A percentile compares a stretch with the other conserved stretches of the same genome.
Evolutionary conservation across 805 yeast genomes (phyloP).

Genomic region (Trichomonascus vanleenenianus): DNA sequence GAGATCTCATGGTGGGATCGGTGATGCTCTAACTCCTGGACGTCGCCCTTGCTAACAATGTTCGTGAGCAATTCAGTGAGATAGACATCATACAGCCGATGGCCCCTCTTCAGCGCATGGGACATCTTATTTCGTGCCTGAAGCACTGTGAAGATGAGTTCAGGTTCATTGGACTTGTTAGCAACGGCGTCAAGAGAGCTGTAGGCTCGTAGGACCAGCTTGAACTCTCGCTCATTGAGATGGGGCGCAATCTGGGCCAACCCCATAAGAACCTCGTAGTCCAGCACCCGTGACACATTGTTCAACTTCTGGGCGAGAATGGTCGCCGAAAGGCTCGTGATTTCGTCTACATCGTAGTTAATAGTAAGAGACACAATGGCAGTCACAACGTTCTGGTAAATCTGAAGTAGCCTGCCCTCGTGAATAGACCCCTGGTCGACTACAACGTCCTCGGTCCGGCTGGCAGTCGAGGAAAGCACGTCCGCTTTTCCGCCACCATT

Average conservation of each 20-base stretch:
- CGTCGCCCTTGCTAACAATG: constrained; percentile 74
- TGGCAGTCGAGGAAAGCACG: neutral
- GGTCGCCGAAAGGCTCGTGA: constrained; percentile 70
- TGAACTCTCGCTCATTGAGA: constrained; percentile 60
- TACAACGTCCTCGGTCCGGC: constrained; percentile 1
- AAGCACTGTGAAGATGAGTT: constrained; percentile 14
- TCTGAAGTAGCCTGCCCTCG: neutral
- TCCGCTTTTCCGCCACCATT: neutral
- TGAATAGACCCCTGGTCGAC: neutral
- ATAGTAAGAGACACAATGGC: constrained; percentile 62
- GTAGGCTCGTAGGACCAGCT: constrained; percentile 51
- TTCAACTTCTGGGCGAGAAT: constrained; percentile 70
- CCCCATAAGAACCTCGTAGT: constrained; percentile 56
- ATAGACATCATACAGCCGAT: constrained; percentile 48
- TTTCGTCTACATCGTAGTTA: constrained; percentile 59
- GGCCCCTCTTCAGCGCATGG: constrained; percentile 15
- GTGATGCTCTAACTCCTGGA: constrained; percentile 65
- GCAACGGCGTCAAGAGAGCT: constrained; percentile 43
- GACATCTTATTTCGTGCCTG: constrained; percentile 16
- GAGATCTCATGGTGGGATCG: constrained; percentile 44
- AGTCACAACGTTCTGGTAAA: constrained; percentile 60
- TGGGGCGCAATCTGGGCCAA: constrained; percentile 54
- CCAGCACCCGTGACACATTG: constrained; percentile 35
- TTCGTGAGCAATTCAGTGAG: constrained; percentile 58
- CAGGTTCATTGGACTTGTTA: constrained; percentile 33